These are phyloP conservation scores for Aspergillus uvarum DNA, from an alignment of 2,329 filamentous ascomycete genomes.

Conservation along the genomic window DNA sequence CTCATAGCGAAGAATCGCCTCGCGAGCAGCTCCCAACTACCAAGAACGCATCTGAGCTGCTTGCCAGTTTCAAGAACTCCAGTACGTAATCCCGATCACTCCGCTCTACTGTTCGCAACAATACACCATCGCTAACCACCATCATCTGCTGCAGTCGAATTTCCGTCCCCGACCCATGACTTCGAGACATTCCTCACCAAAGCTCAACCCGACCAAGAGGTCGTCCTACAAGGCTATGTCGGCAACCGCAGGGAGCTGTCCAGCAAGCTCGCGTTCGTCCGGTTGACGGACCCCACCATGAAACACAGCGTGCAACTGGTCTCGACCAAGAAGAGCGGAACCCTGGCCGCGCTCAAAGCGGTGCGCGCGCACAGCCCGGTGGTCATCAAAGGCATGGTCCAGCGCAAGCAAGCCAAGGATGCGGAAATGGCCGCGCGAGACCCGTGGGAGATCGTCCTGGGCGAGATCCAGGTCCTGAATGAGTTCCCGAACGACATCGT, in stretches of 20 bases:
- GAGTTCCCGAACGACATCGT: constrained; percentile 73
- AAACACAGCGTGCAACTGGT: constrained; percentile 51
- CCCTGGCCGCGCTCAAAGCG: constrained; percentile 44
- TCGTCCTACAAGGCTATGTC: constrained; percentile 70
- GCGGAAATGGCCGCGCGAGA: constrained; percentile 32
- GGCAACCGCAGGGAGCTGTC: constrained; percentile 66
- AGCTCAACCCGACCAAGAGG: constrained; percentile 37
- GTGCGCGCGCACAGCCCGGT: constrained; percentile 56
- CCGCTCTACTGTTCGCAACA: neutral
- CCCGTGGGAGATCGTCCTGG: constrained; percentile 60
- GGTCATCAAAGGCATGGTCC: constrained; percentile 51
- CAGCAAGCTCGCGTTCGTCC: constrained; percentile 69
- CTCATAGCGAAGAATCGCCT: constrained; percentile 24
- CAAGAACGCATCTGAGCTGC: constrained; percentile 24
- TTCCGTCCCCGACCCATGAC: constrained; percentile 46
- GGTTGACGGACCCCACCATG: constrained; percentile 51
- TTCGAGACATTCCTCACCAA: constrained; percentile 36
- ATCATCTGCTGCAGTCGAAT: constrained; percentile 42
- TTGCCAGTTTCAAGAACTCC: constrained; percentile 48
- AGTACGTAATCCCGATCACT: constrained; percentile 33
- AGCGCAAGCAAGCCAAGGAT: constrained; percentile 38
- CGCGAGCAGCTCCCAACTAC: constrained; percentile 19
- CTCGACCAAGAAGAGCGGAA: constrained; percentile 41
- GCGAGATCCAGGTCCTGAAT: constrained; percentile 67
- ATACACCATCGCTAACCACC: neutral